These are phyloP conservation scores for Alternaria novae-zelandiae DNA, from an alignment of 2,329 filamentous ascomycete species.

Conservation along the genomic window DNA sequence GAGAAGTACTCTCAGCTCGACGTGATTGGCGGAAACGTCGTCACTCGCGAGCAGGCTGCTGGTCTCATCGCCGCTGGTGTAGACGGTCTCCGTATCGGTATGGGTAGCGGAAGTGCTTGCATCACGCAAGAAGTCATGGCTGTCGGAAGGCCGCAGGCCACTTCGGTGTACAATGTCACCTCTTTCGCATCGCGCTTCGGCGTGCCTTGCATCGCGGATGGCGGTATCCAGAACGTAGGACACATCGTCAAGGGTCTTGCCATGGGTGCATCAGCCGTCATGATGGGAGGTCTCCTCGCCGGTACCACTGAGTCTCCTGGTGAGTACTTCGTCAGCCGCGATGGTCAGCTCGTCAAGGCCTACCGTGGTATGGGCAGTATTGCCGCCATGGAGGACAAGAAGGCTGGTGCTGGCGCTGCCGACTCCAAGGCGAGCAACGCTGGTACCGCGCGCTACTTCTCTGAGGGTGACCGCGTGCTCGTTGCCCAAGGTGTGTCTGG, in stretches of 20 bases:
- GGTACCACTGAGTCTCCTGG: slow-evolving; percentile 98
- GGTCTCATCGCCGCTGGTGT: slow-evolving; percentile 89
- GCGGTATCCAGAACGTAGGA: slow-evolving; percentile 96
- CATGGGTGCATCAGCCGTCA: slow-evolving; percentile 91
- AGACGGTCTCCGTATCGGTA: slow-evolving; percentile 96
- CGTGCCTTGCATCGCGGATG: slow-evolving; percentile 96
- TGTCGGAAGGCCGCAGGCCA: slow-evolving; percentile 93
- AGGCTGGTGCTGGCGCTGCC: slow-evolving; percentile 77
- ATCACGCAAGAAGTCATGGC: slow-evolving; percentile 99
- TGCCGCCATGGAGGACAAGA: slow-evolving; percentile 99
- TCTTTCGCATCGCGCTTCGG: slow-evolving; percentile 91
- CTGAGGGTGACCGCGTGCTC: slow-evolving; percentile 90
- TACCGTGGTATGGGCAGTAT: slow-evolving; percentile 99
- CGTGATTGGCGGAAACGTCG: slow-evolving; percentile 97
- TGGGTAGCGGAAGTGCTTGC: slow-evolving; percentile 97
- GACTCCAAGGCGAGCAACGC: slow-evolving; percentile 80
- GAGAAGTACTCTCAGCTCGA: slow-evolving; percentile 82
- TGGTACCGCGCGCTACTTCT: slow-evolving; percentile 97
- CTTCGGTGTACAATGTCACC: slow-evolving; percentile 88
- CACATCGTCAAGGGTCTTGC: slow-evolving; percentile 99
- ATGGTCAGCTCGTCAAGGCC: slow-evolving; percentile 98
- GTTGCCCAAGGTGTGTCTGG: slow-evolving; percentile 97
- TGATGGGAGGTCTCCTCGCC: slow-evolving; percentile 98
- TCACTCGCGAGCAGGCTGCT: slow-evolving; percentile 95
- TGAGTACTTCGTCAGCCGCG: slow-evolving; percentile 92